A percentile compares a stretch with the other conserved stretches of the same genome.
These are phyloP conservation scores for Aegilops longissima DNA, from an alignment of 176 grass and related monocot species.

Conservation along the genomic window DNA sequence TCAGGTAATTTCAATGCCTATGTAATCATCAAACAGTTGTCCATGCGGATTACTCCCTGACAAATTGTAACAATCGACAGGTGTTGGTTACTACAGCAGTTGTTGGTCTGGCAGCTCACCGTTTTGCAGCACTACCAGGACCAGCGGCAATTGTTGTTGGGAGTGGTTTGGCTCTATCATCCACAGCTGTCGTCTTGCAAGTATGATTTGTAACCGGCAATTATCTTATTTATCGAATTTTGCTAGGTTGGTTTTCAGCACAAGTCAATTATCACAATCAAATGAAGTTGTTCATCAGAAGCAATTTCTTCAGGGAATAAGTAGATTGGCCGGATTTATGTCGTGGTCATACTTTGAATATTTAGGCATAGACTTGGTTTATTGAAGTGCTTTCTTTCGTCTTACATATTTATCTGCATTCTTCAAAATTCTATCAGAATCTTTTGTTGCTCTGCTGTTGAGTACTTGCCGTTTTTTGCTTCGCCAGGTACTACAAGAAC, in stretches of 20 bases:
- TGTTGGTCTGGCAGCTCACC: constrained; percentile 77
- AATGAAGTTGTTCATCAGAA: constrained; percentile 1
- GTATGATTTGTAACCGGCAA: constrained; percentile 41
- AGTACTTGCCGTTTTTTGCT: constrained; percentile 32
- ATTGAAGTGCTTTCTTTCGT: constrained; percentile 11
- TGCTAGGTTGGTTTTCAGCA: background rate
- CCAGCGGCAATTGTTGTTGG: constrained; percentile 94
- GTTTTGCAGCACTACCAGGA: constrained; percentile 61
- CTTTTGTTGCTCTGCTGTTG: constrained; percentile 14
- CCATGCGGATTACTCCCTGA: constrained; percentile 20
- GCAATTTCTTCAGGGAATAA: constrained; percentile 17
- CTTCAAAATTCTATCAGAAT: background rate
- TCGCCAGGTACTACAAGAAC: constrained; percentile 86
- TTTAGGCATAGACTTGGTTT: background rate
- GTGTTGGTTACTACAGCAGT: constrained; percentile 81
- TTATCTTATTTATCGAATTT: constrained; percentile 10
- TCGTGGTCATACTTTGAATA: constrained; percentile 6
- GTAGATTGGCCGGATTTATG: background rate
- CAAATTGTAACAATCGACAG: constrained; percentile 41
- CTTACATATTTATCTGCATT: background rate
- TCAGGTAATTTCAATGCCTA: constrained; percentile 59
- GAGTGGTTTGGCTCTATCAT: constrained; percentile 92
- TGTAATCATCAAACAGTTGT: constrained; percentile 32
- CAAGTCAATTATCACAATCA: background rate
- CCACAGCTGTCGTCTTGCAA: constrained; percentile 97